Evolutionary conservation across 2,329 filamentous ascomycete species (phyloP).

Genomic region (Colletotrichum acutatum): DNA sequence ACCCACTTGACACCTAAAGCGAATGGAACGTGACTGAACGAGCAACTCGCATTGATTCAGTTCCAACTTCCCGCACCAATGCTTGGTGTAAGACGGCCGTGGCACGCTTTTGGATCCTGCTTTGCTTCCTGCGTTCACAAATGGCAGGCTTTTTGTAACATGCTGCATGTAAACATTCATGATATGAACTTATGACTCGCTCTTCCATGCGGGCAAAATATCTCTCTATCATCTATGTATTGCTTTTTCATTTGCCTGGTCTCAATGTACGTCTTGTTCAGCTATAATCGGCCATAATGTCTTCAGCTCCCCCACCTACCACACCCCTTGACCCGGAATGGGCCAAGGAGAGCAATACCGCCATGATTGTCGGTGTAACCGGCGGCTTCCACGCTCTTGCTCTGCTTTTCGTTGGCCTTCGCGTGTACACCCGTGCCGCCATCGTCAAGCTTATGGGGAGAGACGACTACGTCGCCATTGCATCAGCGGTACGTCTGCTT

Average conservation of each 20-base stretch:
- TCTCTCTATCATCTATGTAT: not conserved
- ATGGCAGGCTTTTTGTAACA: no score
- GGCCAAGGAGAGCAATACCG: slow-evolving; percentile 42
- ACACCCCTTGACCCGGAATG: slow-evolving; percentile 33
- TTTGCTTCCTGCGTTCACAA: not conserved
- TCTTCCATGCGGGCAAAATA: not conserved
- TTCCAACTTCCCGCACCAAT: not conserved
- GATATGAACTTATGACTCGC: not conserved
- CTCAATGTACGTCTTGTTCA: not conserved
- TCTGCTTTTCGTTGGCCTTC: slow-evolving; percentile 31
- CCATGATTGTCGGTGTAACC: slow-evolving; percentile 38
- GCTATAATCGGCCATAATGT: not conserved
- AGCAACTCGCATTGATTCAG: not conserved
- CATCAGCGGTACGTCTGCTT: slow-evolving; percentile 38
- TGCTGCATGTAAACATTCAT: not conserved
- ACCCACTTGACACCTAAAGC: not conserved
- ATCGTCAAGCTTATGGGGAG: slow-evolving; percentile 40
- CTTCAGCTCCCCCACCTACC: not conserved
- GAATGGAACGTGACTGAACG: not conserved
- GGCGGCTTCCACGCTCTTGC: slow-evolving; percentile 40
- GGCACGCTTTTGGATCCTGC: not conserved
- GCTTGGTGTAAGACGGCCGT: not conserved
- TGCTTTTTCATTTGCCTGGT: not conserved
- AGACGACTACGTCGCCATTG: slow-evolving; percentile 43
- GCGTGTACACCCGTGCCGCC: slow-evolving; percentile 37